phyloP scores from a whole-genome alignment of 768 basidiomycete genomes.

The Leccinum boreale region DNA sequence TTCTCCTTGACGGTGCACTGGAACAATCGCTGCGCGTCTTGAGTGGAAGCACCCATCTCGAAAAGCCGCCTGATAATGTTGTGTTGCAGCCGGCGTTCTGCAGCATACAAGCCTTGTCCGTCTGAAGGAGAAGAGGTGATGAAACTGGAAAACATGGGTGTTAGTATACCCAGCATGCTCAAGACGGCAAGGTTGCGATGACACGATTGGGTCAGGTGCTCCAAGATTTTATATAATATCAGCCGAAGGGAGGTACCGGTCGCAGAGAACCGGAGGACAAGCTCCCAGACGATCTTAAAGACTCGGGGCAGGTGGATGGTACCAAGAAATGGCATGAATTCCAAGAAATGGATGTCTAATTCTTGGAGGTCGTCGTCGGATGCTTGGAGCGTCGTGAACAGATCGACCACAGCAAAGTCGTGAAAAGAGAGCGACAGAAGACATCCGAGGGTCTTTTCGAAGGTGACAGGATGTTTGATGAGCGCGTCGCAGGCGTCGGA shows the following conservation, averaged over 20 bases:
- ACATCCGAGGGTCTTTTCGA: conserved; percentile 60
- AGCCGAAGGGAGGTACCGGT: conserved; percentile 46
- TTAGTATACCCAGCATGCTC: conserved; percentile 54
- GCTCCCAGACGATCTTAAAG: conserved; percentile 56
- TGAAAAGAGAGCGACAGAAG: conserved; percentile 65
- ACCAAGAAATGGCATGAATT: conserved; percentile 39
- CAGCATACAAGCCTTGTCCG: conserved; percentile 3
- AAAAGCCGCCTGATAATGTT: conserved; percentile 66
- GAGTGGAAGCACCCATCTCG: conserved; percentile 69
- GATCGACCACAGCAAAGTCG: conserved; percentile 54
- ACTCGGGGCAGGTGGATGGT: conserved; percentile 59
- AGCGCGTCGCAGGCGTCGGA: conserved; percentile 56
- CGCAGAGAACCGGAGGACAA: conserved; percentile 35
- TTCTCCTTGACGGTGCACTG: conserved; percentile 50
- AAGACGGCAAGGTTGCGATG: conserved; percentile 73
- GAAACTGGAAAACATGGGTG: conserved; percentile 40
- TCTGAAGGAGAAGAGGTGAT: conserved; percentile 21
- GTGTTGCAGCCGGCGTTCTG: conserved; percentile 53
- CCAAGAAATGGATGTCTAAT: conserved; percentile 40
- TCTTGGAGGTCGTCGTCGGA: conserved; percentile 38
- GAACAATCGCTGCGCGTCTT: conserved; percentile 63
- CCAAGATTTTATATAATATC: conserved; percentile 57
- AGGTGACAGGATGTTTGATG: conserved; percentile 42
- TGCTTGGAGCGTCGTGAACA: conserved; percentile 48
- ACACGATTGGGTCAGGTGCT: conserved; percentile 53